Percentiles rank a stretch among this genome's conserved stretches.
These are phyloP conservation scores for Falciphora oryzae DNA, from an alignment of 2,329 filamentous ascomycete species.

Conservation along the genomic window DNA sequence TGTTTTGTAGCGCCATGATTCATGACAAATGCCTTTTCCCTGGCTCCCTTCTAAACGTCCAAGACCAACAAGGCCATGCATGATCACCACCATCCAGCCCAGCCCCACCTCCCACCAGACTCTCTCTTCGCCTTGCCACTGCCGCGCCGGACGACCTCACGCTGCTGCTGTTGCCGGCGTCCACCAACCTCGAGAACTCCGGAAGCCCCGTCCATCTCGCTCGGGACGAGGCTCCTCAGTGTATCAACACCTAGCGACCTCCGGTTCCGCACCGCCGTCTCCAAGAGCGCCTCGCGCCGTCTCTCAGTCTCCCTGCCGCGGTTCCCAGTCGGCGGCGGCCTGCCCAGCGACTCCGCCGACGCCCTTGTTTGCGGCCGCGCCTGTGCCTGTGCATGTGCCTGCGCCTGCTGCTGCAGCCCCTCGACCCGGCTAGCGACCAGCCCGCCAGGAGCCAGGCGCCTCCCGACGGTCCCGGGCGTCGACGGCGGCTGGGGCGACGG, in stretches of 20 bases:
- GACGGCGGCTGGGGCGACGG: neutral
- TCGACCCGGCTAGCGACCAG: conserved; percentile 9
- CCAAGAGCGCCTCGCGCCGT: conserved; percentile 12
- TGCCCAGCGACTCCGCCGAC: conserved; percentile 7
- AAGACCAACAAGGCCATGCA: too few species aligned
- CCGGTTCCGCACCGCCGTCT: conserved; percentile 12
- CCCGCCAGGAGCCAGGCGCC: neutral
- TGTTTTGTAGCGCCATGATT: too few species aligned
- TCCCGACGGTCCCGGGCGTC: neutral
- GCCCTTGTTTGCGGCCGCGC: neutral
- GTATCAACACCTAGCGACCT: conserved; percentile 16
- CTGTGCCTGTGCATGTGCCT: neutral
- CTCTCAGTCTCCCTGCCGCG: conserved; percentile 9
- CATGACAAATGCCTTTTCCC: too few species aligned
- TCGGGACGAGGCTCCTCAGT: conserved; percentile 15
- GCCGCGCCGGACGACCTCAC: neutral
- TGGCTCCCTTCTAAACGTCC: neutral
- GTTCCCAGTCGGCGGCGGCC: neutral
- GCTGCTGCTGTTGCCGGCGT: neutral
- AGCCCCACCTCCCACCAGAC: conserved; percentile 17
- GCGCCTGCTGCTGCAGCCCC: conserved; percentile 7
- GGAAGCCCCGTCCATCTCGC: neutral
- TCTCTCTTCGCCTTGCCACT: conserved; percentile 3
- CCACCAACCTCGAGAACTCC: neutral
- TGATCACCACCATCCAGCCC: conserved; percentile 18